phyloP scores from a whole-genome alignment of 1,139 yeast genomes.

The Scheffersomyces parashehatae region DNA sequence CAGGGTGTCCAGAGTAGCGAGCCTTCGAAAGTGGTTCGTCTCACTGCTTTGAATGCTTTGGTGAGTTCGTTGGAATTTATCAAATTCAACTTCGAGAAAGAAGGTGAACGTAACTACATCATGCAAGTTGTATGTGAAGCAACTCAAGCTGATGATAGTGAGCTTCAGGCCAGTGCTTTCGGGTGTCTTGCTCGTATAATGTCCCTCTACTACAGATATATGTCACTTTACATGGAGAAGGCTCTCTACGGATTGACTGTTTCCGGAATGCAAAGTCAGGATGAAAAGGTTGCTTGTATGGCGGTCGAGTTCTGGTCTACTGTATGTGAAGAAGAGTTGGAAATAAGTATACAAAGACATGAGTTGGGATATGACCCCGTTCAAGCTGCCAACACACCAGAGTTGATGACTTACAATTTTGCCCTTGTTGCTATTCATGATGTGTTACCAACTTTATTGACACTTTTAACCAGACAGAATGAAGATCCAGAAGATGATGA shows the following conservation, averaged over 20 bases:
- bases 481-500: constrained; percentile 93
- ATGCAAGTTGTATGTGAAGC: constrained; percentile 99
- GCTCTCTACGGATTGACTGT: constrained; percentile 91
- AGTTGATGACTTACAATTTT: constrained; percentile 61
- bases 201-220: constrained; percentile 83
- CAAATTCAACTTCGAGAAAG: constrained; percentile 82
- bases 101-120: constrained; percentile 92
- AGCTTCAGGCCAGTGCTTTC: constrained; percentile 90
- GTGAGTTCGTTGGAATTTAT: constrained; percentile 91
- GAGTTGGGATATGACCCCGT: constrained; percentile 48
- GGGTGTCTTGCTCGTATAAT: constrained; percentile 94
- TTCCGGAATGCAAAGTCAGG: constrained; percentile 83
- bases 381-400: constrained; percentile 41
- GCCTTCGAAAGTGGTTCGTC: constrained; percentile 70
- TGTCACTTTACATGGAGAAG: constrained; percentile 96
- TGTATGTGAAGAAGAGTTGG: constrained; percentile 94
- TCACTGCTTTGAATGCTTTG: constrained; percentile 89
- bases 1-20: constrained; percentile 92
- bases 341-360: constrained; percentile 65
- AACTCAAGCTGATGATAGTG: constrained; percentile 81
- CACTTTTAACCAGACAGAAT: constrained; percentile 81
- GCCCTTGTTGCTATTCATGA: constrained; percentile 82
- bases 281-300: constrained; percentile 93
- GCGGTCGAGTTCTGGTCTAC: constrained; percentile 99
- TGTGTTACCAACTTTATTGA: constrained; percentile 83